These are phyloP conservation scores for Barnettozyma hawaiiensis DNA, from an alignment of 1,139 yeast species.

Conservation along the genomic window DNA sequence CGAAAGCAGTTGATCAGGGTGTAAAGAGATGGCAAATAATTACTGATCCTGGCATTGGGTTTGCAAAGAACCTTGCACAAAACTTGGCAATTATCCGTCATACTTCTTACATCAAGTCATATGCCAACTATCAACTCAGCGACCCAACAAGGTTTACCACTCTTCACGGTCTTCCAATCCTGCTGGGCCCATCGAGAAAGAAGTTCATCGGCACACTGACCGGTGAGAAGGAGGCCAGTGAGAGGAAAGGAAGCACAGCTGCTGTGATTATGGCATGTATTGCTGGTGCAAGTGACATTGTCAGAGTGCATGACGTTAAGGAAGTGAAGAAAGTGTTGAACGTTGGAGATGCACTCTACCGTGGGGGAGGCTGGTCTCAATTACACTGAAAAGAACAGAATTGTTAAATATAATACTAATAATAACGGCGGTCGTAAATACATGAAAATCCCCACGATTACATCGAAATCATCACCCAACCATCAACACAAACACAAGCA, in stretches of 20 bases:
- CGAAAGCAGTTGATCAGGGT: conserved; percentile 55
- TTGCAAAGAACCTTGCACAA: conserved; percentile 71
- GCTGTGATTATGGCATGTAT: conserved; percentile 73
- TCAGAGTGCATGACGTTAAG: conserved; percentile 82
- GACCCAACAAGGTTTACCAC: conserved; percentile 27
- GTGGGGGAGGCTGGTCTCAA: neutral
- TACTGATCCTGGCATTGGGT: conserved; percentile 92
- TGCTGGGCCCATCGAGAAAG: conserved; percentile 87
- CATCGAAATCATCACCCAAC: conserved; percentile 10
- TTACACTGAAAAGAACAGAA: neutral
- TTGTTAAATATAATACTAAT: conserved; percentile 1
- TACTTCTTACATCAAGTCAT: conserved; percentile 50
- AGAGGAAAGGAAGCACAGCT: conserved; percentile 71
- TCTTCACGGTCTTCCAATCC: conserved; percentile 48
- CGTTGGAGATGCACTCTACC: conserved; percentile 74
- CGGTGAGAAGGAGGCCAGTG: conserved; percentile 38
- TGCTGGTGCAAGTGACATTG: conserved; percentile 70
- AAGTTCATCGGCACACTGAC: conserved; percentile 75
- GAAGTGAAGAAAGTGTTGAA: conserved; percentile 58
- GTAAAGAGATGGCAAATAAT: conserved; percentile 86
- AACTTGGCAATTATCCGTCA: conserved; percentile 61
- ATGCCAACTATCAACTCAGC: conserved; percentile 32
- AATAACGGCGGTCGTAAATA: conserved; percentile 14
- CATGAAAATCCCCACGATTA: conserved; percentile 14
- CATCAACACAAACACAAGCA: conserved; percentile 4